Base-by-base conservation (phyloP, 2,329 filamentous ascomycete species). In the Hortaea werneckii region DNA sequence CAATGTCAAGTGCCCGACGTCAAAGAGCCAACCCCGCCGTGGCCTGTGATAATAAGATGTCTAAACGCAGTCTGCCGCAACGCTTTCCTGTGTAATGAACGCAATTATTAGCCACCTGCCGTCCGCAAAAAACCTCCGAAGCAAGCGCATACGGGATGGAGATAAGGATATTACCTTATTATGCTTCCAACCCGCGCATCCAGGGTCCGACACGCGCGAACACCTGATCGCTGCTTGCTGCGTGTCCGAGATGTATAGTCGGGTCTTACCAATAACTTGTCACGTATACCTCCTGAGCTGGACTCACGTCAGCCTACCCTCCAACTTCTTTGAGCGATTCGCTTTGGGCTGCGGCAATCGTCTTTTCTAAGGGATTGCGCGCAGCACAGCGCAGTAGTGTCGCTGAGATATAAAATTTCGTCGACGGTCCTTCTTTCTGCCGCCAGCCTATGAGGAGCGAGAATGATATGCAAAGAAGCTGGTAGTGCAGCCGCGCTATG, bases 281-380 rank as follows among this genome's bases (percentile, higher is more conserved):
- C 39, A 42, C 44, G 39, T 28, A 26, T 13, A 11, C 39, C 35
- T 41, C 30, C 37, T 29, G 11, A 27, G 8, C 37, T n/a, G 11
- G 8, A 32, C 30, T 41, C 43, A 46, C 44, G 44, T 46, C 44
- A 46, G 44, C 44, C 44, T n/a, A 45, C 43, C 44, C 44, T 42
- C 40, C 44, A 37, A 37, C 44, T 37, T 41, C 38, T 42, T 37
- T 26, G 20, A 10, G 37, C 13, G 13, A 5, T 3, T 10, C 13
- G 8, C 8, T 9, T 4, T 8, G 11, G 37, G 37, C 10, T 39
- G 7, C 7, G 8, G 13, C 37, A 8, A 20, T 10, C 13, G 7
- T n/a, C 37, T 13, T 10, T 26, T 8, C 10, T n/a, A 8, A 8
- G 20, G 37, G 37, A 39, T 8, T 8, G 37, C 37, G 37, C 10